Base-by-base conservation (phyloP, 2,329 filamentous ascomycete species). In the Acephala macrosclerotiorum region DNA sequence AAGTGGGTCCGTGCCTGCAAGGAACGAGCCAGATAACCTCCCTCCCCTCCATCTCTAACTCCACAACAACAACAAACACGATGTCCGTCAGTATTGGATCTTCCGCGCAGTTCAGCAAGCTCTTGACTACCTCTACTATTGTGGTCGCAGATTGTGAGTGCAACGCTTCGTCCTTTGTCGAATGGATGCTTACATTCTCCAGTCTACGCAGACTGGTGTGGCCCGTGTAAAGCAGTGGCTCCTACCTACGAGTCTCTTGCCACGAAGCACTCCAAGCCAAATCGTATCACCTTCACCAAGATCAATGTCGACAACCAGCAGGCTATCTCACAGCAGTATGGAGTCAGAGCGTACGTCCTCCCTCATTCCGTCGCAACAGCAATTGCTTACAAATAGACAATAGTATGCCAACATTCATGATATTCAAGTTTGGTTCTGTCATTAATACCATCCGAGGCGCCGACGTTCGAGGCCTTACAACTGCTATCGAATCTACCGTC, bases 181-280 rank as follows among this genome's bases (percentile, higher is more conserved):
- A 65, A 57, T 71, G 71, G 61, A 70, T 60, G 36, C 73, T 79
- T 76, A 77, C 71, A 66, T 60, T 47, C 14, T 45, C 29, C 74
- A 96, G 93, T 97, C 85, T 96, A 96, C 77, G 95, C 95, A 78
- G 92, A 96, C 81, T 97, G 93, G 92, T 98, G 94, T 79, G 91
- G 91, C 64, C 94, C 95, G 75, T 97, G 94, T 87, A 96, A 96
- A 81, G 87, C 91, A 77, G 96, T 98, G 71, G 92, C 92, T 58
- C 95, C 95, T 22, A 87, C 92, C 64, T 98, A 96, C 79, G 93
- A 97, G 76, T 88, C 90, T 73, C 89, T 98, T 65, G 88, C 94
- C 57, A 84, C 85, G 66, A 91, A 95, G 77, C 88, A 96, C 75
- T 89, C 93, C 58, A 89, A 93, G 71, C 90, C 93, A 18, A 90